Evolutionary conservation across 805 yeast species (phyloP), one percentile per base, ranked within the genome.

Genomic region (Clavispora fructus): DNA sequence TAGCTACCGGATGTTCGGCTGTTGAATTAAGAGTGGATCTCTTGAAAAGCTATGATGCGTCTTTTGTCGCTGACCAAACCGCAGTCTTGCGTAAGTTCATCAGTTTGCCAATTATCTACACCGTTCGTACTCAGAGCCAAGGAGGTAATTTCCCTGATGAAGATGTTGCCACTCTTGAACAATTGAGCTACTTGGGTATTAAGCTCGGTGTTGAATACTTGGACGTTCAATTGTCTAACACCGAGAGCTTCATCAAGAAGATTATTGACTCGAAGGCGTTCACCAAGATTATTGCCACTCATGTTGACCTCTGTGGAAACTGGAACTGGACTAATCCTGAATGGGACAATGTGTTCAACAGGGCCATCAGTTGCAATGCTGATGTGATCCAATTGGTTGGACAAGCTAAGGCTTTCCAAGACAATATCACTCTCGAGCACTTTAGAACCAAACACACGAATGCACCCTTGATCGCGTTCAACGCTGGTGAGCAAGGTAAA

Each of bases 371-470:
- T 7, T 61, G 84, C 42, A 80, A 82, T 47, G 85, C 80, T 30
- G 97, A 90, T 55, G 63, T 87, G 40, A 77, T 88, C 42, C 91
- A 90, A 66, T 82, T 91, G 61, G 95, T 91, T 38, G 96, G 96
- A 17, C 71, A 74, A 42, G 97, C 97, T 11, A 60, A 65, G 3
- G 57, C 64, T 0, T 73, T 86, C 56, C 66, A 68, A 33, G 96
- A 90, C 61, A 92, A 91, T 64, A 65, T 86, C 50, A 67, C 63
- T 1, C 70, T 91, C 44, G 97, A 90, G 62, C 62, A 64, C 17
- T 91, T 92, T 72, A 79, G 91, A 61, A 50, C 68, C 0, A 30
- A 62, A 2, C 87, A 87, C 61, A 65, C 68, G 2, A 56, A 62
- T 8, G 67, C 69, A 46, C 96, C 96, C 3, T 72, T 92, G 61